These are phyloP conservation scores for Cercospora zeae-maydis DNA, from an alignment of 2,329 filamentous ascomycete genomes.

Conservation along the genomic window DNA sequence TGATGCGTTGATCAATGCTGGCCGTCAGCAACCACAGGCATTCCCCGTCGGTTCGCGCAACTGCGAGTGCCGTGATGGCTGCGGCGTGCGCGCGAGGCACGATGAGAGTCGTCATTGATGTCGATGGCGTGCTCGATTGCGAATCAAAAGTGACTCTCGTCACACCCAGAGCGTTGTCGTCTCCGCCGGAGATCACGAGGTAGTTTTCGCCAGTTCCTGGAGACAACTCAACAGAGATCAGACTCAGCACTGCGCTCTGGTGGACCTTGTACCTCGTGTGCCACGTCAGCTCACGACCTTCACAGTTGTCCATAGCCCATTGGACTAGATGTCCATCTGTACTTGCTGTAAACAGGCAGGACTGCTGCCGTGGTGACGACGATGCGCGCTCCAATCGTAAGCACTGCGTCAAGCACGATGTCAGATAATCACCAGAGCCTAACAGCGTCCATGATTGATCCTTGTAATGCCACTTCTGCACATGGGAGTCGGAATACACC, in stretches of 20 bases:
- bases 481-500: conserved; percentile 77
- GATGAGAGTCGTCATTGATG: conserved; percentile 35
- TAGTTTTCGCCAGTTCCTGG: conserved; percentile 32
- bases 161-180: conserved; percentile 76
- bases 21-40: conserved; percentile 27
- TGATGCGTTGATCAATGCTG: conserved; percentile 49
- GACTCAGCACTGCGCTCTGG: conserved; percentile 72
- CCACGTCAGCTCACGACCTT: conserved; percentile 32
- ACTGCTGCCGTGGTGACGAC: conserved; percentile 45
- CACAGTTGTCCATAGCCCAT: conserved; percentile 43
- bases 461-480: conserved; percentile 51
- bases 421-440: conserved; percentile 44
- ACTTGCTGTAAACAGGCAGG: conserved; percentile 62
- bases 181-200: conserved; percentile 72
- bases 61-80: conserved; percentile 59
- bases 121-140: not conserved
- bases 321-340: conserved; percentile 75
- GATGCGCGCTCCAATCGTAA: conserved; percentile 49
- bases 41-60: conserved; percentile 28
- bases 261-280: conserved; percentile 56
- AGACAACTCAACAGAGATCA: conserved; percentile 37
- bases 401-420: conserved; percentile 66
- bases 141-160: conserved; percentile 37
- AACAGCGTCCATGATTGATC: conserved; percentile 36
- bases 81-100: conserved; percentile 65